Conservation (phyloP, 2,329 filamentous ascomycete species). For the Botrytis cinerea region DNA sequence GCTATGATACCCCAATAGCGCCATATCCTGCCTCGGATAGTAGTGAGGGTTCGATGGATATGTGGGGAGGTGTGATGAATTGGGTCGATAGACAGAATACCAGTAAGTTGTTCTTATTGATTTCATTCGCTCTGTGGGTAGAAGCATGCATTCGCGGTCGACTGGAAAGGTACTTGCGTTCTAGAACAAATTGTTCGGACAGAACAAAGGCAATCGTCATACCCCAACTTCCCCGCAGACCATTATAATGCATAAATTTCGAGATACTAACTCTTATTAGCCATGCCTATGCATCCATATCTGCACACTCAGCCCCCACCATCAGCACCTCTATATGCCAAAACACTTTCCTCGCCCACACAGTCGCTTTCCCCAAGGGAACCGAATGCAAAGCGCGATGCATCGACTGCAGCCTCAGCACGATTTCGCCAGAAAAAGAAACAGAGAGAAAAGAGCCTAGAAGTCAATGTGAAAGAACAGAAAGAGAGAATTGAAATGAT, state of each 20-base stretch:
- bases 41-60: constrained; percentile 14
- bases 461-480: constrained; percentile 78
- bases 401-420: constrained; percentile 85
- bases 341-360: constrained; percentile 11
- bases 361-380: constrained; percentile 22
- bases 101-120: not conserved
- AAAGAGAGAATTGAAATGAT: constrained; percentile 72
- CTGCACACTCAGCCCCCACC: constrained; percentile 12
- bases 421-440: constrained; percentile 95
- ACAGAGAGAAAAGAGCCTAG: constrained; percentile 81
- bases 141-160: not conserved
- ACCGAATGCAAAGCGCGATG: constrained; percentile 62
- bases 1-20: constrained; percentile 11
- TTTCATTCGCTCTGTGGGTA: not conserved
- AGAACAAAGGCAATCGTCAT: not conserved
- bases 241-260: not conserved
- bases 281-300: constrained; percentile 17
- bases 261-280: constrained; percentile 13
- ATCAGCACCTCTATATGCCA: constrained; percentile 1
- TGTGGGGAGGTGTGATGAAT: constrained; percentile 21
- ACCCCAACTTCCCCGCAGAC: not conserved
- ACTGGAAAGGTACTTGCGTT: not conserved
- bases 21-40: constrained; percentile 24
- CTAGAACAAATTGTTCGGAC: not conserved
- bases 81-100: constrained; percentile 18